Conservation (phyloP, 225 moss, liverwort and hornwort species). For the Polytrichum formosum region DNA sequence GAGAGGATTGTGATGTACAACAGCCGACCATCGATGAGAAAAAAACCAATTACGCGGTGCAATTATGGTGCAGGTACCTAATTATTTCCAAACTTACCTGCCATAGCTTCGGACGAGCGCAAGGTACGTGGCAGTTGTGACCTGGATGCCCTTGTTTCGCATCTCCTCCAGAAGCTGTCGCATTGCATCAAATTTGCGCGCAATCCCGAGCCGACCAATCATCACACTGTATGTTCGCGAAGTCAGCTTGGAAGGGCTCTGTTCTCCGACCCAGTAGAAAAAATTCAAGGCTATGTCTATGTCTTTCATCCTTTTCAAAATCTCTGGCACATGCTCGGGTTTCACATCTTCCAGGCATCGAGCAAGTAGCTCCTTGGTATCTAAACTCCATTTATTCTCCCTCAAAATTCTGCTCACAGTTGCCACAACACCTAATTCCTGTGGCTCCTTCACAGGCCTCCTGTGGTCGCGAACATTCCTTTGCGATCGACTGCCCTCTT, state of each 20-base stretch:
- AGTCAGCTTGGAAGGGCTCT: not conserved
- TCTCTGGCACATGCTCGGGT: slow-evolving; percentile 7
- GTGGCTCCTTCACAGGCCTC: not conserved
- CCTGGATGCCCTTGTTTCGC: slow-evolving; percentile 1
- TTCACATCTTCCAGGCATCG: slow-evolving; percentile 5
- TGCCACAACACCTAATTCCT: slow-evolving; percentile 4
- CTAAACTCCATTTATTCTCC: slow-evolving; percentile 9
- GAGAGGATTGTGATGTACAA: too few species aligned
- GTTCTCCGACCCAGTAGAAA: slow-evolving; percentile 11
- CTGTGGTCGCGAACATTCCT: not conserved
- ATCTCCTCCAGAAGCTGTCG: slow-evolving; percentile 13
- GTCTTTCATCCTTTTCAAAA: slow-evolving; percentile 12
- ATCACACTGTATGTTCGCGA: slow-evolving; percentile 12
- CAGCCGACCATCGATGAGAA: too few species aligned
- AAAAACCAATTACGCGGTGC: too few species aligned
- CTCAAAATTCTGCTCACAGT: slow-evolving; percentile 4
- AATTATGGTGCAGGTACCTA: too few species aligned
- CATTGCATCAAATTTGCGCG: slow-evolving; percentile 11
- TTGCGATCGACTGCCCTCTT: slow-evolving; percentile 3
- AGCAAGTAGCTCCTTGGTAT: slow-evolving; percentile 1
- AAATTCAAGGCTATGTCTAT: slow-evolving; percentile 7
- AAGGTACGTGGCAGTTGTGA: slow-evolving; percentile 11
- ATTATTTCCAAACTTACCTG: not conserved
- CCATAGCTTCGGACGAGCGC: slow-evolving; percentile 17
- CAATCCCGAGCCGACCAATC: slow-evolving; percentile 9